Conservation (phyloP, 176 grass and related monocot genomes). For the Hordeum vulgare region DNA sequence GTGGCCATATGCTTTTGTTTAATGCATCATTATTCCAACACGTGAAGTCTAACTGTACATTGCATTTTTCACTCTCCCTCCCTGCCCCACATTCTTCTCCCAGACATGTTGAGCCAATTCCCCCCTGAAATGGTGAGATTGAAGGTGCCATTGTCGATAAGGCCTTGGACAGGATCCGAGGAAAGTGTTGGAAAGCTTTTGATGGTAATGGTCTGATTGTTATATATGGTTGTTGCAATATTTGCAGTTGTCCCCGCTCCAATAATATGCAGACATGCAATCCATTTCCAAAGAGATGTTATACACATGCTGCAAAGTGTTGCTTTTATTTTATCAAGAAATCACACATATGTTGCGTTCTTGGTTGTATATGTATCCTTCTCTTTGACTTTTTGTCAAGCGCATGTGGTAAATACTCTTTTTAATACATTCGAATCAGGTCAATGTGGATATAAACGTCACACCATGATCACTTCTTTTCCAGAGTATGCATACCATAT, state of each 20-base stretch:
- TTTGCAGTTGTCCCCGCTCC: neutral
- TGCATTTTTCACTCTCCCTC: slow-evolving; percentile 5
- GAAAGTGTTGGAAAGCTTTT: slow-evolving; percentile 86
- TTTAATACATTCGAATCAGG: slow-evolving; percentile 2
- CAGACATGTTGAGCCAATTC: slow-evolving; percentile 73
- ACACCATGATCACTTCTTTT: neutral
- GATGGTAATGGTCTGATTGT: slow-evolving; percentile 56
- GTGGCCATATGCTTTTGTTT: neutral
- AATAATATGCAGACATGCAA: neutral
- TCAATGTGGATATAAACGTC: neutral
- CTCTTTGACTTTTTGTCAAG: neutral
- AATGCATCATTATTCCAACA: neutral
- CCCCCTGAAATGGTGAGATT: slow-evolving; percentile 60
- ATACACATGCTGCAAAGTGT: neutral
- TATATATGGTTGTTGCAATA: slow-evolving; percentile 7
- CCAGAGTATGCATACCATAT: neutral
- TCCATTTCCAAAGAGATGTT: slow-evolving; percentile 4
- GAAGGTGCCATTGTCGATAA: slow-evolving; percentile 64
- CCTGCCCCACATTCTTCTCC: neutral
- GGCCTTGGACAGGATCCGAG: slow-evolving; percentile 77
- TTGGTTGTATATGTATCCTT: slow-evolving; percentile 7
- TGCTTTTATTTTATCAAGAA: neutral
- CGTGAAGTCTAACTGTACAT: neutral
- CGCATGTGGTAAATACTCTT: neutral
- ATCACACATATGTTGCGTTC: neutral